phyloP scores from a whole-genome alignment of 441 rosid species.

The Gossypium trilobum region DNA sequence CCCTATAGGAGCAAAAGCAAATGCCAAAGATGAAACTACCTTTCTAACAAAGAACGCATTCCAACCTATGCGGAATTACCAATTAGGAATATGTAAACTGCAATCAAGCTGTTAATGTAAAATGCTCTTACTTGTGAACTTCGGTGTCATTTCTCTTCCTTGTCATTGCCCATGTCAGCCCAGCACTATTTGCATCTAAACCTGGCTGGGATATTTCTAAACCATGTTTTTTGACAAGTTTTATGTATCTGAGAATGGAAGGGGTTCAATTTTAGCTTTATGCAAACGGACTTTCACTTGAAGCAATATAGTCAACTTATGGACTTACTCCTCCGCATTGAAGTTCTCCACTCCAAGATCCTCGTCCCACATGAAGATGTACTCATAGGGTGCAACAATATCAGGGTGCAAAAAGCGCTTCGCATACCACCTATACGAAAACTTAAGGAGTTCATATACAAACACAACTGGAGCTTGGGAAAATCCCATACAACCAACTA shows the following conservation, averaged over 20 bases:
- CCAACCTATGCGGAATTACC: not conserved
- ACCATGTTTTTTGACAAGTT: slow-evolving; percentile 65
- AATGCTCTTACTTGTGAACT: slow-evolving; percentile 67
- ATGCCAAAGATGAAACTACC: slow-evolving; percentile 15
- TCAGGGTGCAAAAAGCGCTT: slow-evolving; percentile 89
- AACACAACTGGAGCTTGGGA: not conserved
- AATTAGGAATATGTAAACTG: not conserved
- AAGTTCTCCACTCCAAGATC: slow-evolving; percentile 88
- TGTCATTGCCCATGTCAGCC: slow-evolving; percentile 96
- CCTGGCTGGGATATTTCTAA: slow-evolving; percentile 98
- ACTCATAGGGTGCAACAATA: slow-evolving; percentile 69
- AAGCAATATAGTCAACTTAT: not conserved
- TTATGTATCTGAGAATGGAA: slow-evolving; percentile 46
- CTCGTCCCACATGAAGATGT: slow-evolving; percentile 88
- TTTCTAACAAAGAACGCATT: not conserved
- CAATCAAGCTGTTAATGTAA: not conserved
- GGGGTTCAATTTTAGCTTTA: not conserved
- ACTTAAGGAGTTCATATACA: slow-evolving; percentile 11
- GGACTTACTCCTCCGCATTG: slow-evolving; percentile 55
- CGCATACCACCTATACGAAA: slow-evolving; percentile 68
- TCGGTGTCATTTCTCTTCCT: slow-evolving; percentile 62
- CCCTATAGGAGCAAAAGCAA: slow-evolving; percentile 30
- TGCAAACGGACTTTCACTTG: not conserved
- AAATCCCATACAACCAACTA: not conserved
- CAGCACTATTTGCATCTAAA: slow-evolving; percentile 63